Conservation (phyloP, 2,329 filamentous ascomycete genomes). For the Fonsecaea erecta region DNA sequence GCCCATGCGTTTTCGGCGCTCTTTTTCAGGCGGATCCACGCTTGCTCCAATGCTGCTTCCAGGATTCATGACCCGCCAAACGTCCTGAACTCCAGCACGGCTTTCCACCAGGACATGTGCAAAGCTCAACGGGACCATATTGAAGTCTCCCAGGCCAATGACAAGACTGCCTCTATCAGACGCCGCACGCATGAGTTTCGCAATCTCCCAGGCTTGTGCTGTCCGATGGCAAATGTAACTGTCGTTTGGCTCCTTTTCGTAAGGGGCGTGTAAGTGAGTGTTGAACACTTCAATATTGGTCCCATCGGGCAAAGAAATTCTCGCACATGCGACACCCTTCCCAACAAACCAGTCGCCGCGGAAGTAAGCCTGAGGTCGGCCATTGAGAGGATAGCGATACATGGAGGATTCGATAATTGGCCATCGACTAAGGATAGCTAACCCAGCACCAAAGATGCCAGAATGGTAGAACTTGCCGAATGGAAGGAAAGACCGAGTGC, state of each 20-base stretch:
- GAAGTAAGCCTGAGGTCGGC: slow-evolving; percentile 89
- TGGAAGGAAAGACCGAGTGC: slow-evolving; percentile 75
- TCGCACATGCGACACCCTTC: slow-evolving; percentile 86
- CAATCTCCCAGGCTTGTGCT: slow-evolving; percentile 92
- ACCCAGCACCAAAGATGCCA: slow-evolving; percentile 84
- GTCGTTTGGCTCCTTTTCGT: slow-evolving; percentile 77
- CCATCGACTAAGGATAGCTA: slow-evolving; percentile 89
- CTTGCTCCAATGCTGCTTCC: slow-evolving; percentile 79
- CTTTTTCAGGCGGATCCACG: slow-evolving; percentile 68
- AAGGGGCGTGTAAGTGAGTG: slow-evolving; percentile 89
- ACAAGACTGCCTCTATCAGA: slow-evolving; percentile 80
- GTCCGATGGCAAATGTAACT: slow-evolving; percentile 89
- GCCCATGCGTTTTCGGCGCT: slow-evolving; percentile 60
- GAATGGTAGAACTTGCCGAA: slow-evolving; percentile 92
- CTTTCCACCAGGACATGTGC: slow-evolving; percentile 81
- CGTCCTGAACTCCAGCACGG: slow-evolving; percentile 76
- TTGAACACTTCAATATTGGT: slow-evolving; percentile 82
- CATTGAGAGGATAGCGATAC: slow-evolving; percentile 87
- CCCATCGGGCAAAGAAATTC: slow-evolving; percentile 55
- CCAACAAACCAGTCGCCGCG: slow-evolving; percentile 93
- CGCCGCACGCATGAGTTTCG: slow-evolving; percentile 83
- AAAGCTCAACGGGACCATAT: slow-evolving; percentile 88
- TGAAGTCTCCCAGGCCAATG: slow-evolving; percentile 89
- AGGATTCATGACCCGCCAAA: slow-evolving; percentile 83
- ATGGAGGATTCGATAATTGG: slow-evolving; percentile 89